Conservation (phyloP, 495 filamentous ascomycete species). For the Collariella sp. region DNA sequence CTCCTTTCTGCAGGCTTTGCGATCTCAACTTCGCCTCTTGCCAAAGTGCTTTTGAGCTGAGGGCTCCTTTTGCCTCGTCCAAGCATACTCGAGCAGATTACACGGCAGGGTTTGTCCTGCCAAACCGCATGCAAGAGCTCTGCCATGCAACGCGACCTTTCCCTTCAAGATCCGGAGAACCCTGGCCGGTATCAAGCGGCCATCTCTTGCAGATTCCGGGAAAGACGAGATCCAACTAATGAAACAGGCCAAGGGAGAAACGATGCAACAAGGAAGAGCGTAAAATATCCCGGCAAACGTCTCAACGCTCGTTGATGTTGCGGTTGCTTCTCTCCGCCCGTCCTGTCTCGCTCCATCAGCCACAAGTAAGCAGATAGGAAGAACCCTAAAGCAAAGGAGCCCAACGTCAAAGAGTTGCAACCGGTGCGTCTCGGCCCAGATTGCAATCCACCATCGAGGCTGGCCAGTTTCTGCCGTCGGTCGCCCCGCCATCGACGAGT, state of each 20-base stretch:
- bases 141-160: conserved; percentile 16
- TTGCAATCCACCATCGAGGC: too few species aligned
- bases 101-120: conserved; percentile 12
- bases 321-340: too few species aligned
- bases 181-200: conserved; percentile 13
- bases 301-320: too few species aligned
- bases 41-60: neutral
- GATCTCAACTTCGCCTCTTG: neutral
- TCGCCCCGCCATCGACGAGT: too few species aligned
- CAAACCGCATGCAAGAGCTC: conserved; percentile 12
- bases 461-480: too few species aligned
- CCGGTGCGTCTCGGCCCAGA: too few species aligned
- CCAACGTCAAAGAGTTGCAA: too few species aligned
- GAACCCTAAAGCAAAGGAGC: too few species aligned
- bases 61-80: neutral
- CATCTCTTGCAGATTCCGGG: conserved; percentile 4
- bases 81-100: conserved; percentile 9
- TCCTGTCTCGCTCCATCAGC: too few species aligned
- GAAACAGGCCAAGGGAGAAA: neutral
- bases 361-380: too few species aligned
- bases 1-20: neutral
- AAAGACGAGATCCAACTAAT: neutral
- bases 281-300: too few species aligned
- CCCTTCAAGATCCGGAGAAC: neutral
- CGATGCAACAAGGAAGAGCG: neutral